Evolutionary conservation across 345 rosid species (phyloP), one percentile per base, ranked within the genome.

Genomic region (Orychophragmus violaceus): DNA sequence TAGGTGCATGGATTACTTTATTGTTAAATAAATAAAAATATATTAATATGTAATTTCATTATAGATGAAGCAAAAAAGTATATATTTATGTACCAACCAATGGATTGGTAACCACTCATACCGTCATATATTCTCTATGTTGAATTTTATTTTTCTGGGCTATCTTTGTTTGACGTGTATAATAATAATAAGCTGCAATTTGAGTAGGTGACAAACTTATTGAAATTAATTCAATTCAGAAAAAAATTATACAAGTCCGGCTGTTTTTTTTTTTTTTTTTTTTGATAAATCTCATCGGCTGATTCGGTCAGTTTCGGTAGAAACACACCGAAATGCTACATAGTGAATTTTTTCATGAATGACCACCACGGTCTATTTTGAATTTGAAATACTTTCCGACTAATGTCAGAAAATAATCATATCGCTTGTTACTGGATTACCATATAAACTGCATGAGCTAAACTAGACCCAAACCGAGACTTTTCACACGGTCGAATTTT

Each of bases 41-140:
- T 10, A 33, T 30, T 17, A 53, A 42, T 24, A 42, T 32, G 24
- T 6, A 7, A 70, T 61, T 62, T 50, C 1, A 30, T 55, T 63
- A 36, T 56, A 71, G 49, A 17, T 16, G 22, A 70, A 42, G 49
- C 22, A 59, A 18, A 28, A 53, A 18, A 25, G 8, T 19, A 12
- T 12, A 46, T 17, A 44, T 42, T 14, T 18, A 10, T 23, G 16
- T 64, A 57, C 70, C 76, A 42, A 72, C 65, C 66, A 64, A 64
- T 36, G 28, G 21, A 64, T 37, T 27, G 69, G 41, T 29, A 61
- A 63, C 49, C 24, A 54, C n/a, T 50, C 62, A 11, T 14, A 36
- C 68, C 46, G 68, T 37, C 71, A 36, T 8, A 64, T 48, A 72
- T 64, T 56, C 65, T 17, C 37, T 11, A 27, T 37, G 37, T 65